These are phyloP conservation scores for Leccinum huronense DNA, from an alignment of 1,284 basidiomycete species.

Conservation along the genomic window DNA sequence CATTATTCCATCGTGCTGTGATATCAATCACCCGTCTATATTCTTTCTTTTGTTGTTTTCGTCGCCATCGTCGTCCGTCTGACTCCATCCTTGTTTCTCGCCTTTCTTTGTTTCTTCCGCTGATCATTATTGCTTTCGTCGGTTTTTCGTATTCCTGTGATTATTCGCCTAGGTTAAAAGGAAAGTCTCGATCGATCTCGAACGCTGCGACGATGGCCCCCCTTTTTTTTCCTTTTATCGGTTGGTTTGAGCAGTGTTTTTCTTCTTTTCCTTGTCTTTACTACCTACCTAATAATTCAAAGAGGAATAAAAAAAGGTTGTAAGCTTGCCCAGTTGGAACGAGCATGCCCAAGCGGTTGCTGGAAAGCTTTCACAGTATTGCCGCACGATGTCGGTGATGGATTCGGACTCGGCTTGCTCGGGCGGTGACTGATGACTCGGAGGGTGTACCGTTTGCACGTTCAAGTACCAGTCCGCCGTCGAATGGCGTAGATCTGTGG, in stretches of 20 bases:
- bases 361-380: too few species aligned
- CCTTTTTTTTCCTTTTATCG: neutral
- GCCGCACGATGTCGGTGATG: too few species aligned
- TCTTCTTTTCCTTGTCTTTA: neutral
- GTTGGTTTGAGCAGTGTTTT: conserved; percentile 4
- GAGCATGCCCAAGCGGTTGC: neutral
- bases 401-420: too few species aligned
- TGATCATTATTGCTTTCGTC: conserved; percentile 38
- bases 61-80: neutral
- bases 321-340: conserved; percentile 2
- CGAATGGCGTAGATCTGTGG: too few species aligned
- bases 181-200: conserved; percentile 15
- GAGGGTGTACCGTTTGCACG: too few species aligned
- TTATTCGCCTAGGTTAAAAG: conserved; percentile 18
- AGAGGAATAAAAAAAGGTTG: conserved; percentile 13
- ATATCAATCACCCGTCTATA: conserved; percentile 11
- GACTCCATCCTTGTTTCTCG: neutral
- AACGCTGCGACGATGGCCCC: neutral
- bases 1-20: conserved; percentile 14
- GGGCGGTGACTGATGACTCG: too few species aligned
- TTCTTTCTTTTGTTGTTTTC: neutral
- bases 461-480: too few species aligned
- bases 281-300: conserved; percentile 12
- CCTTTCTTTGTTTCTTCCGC: conserved; percentile 4
- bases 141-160: conserved; percentile 5